Evolutionary conservation across 345 rosid genomes (phyloP).

Genomic region (Hypericum androsaemum): DNA sequence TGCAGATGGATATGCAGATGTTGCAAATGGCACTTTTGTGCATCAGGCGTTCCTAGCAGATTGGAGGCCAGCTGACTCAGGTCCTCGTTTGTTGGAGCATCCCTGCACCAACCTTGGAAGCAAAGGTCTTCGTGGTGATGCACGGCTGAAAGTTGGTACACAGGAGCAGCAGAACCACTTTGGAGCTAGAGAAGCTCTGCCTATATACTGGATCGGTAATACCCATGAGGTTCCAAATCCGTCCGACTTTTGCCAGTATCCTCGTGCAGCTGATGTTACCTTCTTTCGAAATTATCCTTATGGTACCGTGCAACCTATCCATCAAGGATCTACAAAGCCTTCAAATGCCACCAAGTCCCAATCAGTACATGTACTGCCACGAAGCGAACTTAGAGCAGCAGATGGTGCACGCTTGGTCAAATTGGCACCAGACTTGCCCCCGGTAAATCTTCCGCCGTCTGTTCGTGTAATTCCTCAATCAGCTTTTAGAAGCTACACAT

Average conservation of each 20-base stretch:
- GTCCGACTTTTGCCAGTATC: conserved; percentile 13
- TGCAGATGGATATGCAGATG: conserved; percentile 47
- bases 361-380: conserved; percentile 26
- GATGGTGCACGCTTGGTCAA: conserved; percentile 54
- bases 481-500: conserved; percentile 37
- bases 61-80: conserved; percentile 55
- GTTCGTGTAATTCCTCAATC: conserved; percentile 74
- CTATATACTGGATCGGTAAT: conserved; percentile 12
- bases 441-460: conserved; percentile 84
- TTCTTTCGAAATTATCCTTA: conserved; percentile 15
- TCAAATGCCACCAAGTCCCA: conserved; percentile 29
- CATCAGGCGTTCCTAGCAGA: conserved; percentile 85
- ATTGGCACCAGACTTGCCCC: conserved; percentile 89
- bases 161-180: conserved; percentile 25
- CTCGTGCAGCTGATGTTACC: conserved; percentile 14
- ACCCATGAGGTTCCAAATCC: conserved; percentile 27
- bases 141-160: conserved; percentile 14
- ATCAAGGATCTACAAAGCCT: conserved; percentile 20
- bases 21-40: conserved; percentile 55
- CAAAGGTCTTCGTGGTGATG: conserved; percentile 20
- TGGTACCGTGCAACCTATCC: conserved; percentile 16
- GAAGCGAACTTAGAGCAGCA: conserved; percentile 32
- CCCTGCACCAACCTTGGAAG: conserved; percentile 22
- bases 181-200: conserved; percentile 24
- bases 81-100: conserved; percentile 19